Conservation (phyloP, 345 rosid species). For the Eucalyptus fibrosa region DNA sequence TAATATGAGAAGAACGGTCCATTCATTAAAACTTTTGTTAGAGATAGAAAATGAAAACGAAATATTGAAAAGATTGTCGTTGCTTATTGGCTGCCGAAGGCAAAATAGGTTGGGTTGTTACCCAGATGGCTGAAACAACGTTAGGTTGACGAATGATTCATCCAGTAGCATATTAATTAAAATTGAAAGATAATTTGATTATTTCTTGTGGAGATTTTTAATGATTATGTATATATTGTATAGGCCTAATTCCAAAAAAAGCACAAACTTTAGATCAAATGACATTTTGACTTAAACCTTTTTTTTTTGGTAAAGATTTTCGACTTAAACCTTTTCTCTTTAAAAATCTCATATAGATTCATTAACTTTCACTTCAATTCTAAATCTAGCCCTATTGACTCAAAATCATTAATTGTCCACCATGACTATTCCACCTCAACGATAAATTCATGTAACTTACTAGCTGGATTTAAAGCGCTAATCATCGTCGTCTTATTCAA, state of each 20-base stretch:
- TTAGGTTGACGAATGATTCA: background rate
- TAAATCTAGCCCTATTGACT: accelerated
- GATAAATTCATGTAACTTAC: background rate
- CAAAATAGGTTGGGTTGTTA: background rate
- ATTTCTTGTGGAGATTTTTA: background rate
- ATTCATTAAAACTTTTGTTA: background rate
- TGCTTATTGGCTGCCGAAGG: background rate
- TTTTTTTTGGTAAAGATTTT: too few species aligned
- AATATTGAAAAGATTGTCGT: background rate
- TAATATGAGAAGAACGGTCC: accelerated
- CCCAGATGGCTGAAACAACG: accelerated
- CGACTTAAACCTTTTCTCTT: too few species aligned
- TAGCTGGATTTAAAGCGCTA: too few species aligned
- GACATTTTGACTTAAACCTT: too few species aligned
- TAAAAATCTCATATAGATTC: too few species aligned
- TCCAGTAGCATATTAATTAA: background rate
- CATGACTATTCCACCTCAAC: accelerated
- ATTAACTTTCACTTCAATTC: background rate
- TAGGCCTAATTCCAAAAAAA: background rate
- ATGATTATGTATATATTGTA: background rate
- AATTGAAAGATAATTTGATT: background rate
- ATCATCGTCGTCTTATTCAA: accelerated
- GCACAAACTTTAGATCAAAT: too few species aligned
- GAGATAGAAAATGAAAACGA: too few species aligned
- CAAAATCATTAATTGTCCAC: background rate